phyloP scores from a whole-genome alignment of 129 eudicot species.

The Chrysanthemum lavandulifolium region DNA sequence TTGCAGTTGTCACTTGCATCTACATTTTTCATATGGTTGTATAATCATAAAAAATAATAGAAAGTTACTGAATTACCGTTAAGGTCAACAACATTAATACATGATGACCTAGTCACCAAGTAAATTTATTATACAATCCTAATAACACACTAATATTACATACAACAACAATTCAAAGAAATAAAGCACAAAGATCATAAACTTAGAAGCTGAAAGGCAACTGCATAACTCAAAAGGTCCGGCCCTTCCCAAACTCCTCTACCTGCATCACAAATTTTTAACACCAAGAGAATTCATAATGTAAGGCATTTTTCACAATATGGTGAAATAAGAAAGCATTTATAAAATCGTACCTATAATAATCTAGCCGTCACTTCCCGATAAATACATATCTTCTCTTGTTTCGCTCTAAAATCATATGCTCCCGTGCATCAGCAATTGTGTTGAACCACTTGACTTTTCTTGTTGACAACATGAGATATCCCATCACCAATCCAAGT shows the following conservation, averaged over 20 bases:
- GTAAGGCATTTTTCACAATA: not conserved
- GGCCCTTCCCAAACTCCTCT: not conserved
- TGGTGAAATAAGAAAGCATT: not conserved
- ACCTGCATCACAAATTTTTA: not conserved
- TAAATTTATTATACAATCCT: too few species aligned
- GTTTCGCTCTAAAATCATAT: conserved; percentile 1
- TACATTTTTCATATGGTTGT: too few species aligned
- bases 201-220: not conserved
- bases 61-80: too few species aligned
- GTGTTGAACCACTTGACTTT: conserved; percentile 18
- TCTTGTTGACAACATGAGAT: conserved; percentile 20
- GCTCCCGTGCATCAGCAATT: not conserved
- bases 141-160: not conserved
- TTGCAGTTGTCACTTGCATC: too few species aligned
- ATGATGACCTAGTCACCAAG: too few species aligned
- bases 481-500: conserved; percentile 18
- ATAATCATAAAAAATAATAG: too few species aligned
- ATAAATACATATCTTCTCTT: not conserved
- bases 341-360: not conserved
- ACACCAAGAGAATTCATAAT: not conserved
- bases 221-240: not conserved
- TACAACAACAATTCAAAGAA: not conserved
- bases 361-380: not conserved
- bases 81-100: too few species aligned
- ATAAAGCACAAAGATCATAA: not conserved